Evolutionary conservation across 2,329 filamentous ascomycete species (phyloP).

Genomic region (Aspergillus sp.): DNA sequence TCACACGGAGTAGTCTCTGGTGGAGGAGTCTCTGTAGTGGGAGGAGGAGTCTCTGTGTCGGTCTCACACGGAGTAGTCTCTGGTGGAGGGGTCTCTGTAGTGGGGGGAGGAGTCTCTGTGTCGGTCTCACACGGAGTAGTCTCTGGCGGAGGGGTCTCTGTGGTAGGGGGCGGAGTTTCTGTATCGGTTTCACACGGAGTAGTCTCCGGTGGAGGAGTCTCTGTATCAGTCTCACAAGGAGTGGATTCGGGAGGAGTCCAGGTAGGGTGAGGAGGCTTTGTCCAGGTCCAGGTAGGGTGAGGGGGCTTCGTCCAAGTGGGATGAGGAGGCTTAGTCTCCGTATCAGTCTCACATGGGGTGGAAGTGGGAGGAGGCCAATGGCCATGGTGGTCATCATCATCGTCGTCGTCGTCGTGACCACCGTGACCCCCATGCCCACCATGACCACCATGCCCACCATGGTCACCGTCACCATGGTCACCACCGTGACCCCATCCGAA

Average conservation of each 20-base stretch:
- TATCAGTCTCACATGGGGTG: conserved; percentile 7
- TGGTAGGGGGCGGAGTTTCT: neutral
- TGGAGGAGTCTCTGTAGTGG: neutral
- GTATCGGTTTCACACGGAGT: too few species aligned
- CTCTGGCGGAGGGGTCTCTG: neutral
- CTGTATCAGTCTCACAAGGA: too few species aligned
- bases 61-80: neutral
- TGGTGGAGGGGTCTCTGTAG: neutral
- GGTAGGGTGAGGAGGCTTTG: neutral
- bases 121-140: neutral
- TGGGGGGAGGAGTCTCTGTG: neutral
- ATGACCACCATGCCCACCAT: neutral
- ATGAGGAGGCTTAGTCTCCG: neutral
- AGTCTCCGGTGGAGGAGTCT: neutral
- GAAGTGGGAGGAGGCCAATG: neutral
- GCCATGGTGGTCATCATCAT: neutral
- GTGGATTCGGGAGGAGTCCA: neutral
- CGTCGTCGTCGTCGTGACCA: too few species aligned
- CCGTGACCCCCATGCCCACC: neutral
- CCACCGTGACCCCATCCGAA: neutral
- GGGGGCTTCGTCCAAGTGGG: neutral
- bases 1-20: neutral
- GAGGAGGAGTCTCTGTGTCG: neutral
- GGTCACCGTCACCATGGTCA: neutral
- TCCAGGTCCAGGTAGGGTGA: neutral